A percentile compares a stretch with the other conserved stretches of the same genome.
phyloP scores from a whole-genome alignment of 1,284 basidiomycete species.

The Taiwanofungus camphoratus region DNA sequence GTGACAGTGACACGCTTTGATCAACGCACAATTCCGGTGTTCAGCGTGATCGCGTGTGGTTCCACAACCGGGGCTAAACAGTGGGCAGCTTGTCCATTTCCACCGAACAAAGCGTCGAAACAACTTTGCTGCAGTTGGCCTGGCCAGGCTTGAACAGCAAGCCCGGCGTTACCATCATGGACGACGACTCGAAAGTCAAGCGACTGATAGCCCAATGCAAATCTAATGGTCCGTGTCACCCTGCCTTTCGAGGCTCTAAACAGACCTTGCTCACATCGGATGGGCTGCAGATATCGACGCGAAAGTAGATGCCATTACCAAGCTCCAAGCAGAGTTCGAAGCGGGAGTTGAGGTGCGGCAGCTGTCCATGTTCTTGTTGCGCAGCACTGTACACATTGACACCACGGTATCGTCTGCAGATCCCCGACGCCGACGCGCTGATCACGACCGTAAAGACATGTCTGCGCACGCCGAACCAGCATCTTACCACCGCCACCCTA shows the following conservation, averaged over 20 bases:
- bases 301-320: slow-evolving; percentile 72
- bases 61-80: too few species aligned
- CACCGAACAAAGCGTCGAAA: too few species aligned
- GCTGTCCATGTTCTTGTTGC: slow-evolving; percentile 1
- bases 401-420: slow-evolving; percentile 38
- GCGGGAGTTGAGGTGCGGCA: slow-evolving; percentile 54
- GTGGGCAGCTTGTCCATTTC: too few species aligned
- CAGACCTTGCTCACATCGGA: background rate
- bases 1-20: too few species aligned
- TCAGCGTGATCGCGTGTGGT: too few species aligned
- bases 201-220: slow-evolving; percentile 64
- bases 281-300: slow-evolving; percentile 59
- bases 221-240: slow-evolving; percentile 50
- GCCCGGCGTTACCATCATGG: slow-evolving; percentile 20
- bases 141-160: slow-evolving; percentile 5
- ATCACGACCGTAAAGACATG: slow-evolving; percentile 66
- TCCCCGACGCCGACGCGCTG: slow-evolving; percentile 64
- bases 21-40: too few species aligned
- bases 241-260: slow-evolving; percentile 1
- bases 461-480: slow-evolving; percentile 76
- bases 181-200: slow-evolving; percentile 48
- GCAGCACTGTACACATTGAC: slow-evolving; percentile 2
- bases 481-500: slow-evolving; percentile 70
- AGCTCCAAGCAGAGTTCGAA: slow-evolving; percentile 70
- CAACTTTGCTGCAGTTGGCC: too few species aligned